Evolutionary conservation across 2,329 filamentous ascomycete genomes (phyloP).

Genomic region (Exophiala mesophila): DNA sequence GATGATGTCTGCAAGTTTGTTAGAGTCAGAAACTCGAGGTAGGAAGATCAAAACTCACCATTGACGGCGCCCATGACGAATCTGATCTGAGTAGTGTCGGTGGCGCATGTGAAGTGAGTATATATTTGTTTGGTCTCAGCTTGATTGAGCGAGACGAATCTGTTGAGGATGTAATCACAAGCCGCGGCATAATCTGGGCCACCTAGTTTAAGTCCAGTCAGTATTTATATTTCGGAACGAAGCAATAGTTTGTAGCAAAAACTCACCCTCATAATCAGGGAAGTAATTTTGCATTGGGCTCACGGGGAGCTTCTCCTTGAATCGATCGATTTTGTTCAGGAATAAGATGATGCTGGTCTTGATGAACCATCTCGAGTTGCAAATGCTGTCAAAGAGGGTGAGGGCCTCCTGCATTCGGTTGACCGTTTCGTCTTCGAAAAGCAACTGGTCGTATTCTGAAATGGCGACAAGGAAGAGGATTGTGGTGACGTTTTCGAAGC

Average conservation of each 20-base stretch:
- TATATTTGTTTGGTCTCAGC: conserved; percentile 99
- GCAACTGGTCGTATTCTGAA: conserved; percentile 91
- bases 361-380: conserved; percentile 68
- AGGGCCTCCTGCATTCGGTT: conserved; percentile 71
- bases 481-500: conserved; percentile 95
- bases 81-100: conserved; percentile 96
- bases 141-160: conserved; percentile 97
- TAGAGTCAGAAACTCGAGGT: conserved; percentile 39
- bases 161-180: conserved; percentile 98
- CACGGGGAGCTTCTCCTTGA: conserved; percentile 69
- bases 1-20: conserved; percentile 74
- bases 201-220: conserved; percentile 44
- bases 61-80: conserved; percentile 99
- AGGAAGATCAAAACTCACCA: conserved; percentile 55
- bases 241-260: no score
- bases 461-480: conserved; percentile 96
- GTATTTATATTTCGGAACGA: conserved; percentile 3
- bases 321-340: conserved; percentile 70
- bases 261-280: conserved; percentile 66
- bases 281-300: conserved; percentile 74
- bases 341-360: conserved; percentile 70
- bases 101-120: conserved; percentile 98
- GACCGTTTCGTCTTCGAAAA: conserved; percentile 94
- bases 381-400: conserved; percentile 67
- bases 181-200: conserved; percentile 92